Base-by-base conservation (phyloP, 345 rosid species). In the Erodium maritimum region DNA sequence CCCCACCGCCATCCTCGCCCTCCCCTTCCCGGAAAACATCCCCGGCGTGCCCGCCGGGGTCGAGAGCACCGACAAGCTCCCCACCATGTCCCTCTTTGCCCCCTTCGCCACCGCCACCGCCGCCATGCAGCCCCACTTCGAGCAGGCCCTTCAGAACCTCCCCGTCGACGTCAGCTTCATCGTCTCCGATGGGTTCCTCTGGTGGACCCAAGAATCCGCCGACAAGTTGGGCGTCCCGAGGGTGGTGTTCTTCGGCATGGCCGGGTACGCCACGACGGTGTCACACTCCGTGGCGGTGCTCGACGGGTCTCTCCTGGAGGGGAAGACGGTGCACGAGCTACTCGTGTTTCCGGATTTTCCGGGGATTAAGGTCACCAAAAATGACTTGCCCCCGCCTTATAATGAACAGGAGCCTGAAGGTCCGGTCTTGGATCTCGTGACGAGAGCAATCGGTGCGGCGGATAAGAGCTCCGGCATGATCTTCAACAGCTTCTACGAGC, bases 171-270 rank as follows among this genome's bases (percentile, higher is more conserved):
- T 77, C 10, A 77, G 71, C 17, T 79, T 87, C 71, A 68, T 87
- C 60, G 84, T 85, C 13, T 77, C 90, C 1, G 95, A 87, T 46
- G 75, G 78, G 2, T 85, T 90, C 68, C 78, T 90, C 3, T 90
- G 89, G 89, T 90, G 95, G 97, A 81, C 84, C 5, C 57, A 71
- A 5, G 91, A 90, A 7, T 77, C 87, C 17, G 85, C 97, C 5
- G 59, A 64, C 0, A 85, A 79, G 69, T 82, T 83, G 37, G 71
- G 82, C 1, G 67, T 90, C 21, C 91, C 86, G 0, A 79, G 89
- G 25, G 25, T 85, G 55, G 66, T 60, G 16, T 87, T 73, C 55
- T 76, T 0, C 54, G 95, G 95, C 9, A 82, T 79, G 71, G 69
- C 61, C 62, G 61, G 33, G 55, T 80, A 71, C 52, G 46, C 75